phyloP scores from a whole-genome alignment of 176 grass and related monocot species.

The Bothriochloa decipiens region DNA sequence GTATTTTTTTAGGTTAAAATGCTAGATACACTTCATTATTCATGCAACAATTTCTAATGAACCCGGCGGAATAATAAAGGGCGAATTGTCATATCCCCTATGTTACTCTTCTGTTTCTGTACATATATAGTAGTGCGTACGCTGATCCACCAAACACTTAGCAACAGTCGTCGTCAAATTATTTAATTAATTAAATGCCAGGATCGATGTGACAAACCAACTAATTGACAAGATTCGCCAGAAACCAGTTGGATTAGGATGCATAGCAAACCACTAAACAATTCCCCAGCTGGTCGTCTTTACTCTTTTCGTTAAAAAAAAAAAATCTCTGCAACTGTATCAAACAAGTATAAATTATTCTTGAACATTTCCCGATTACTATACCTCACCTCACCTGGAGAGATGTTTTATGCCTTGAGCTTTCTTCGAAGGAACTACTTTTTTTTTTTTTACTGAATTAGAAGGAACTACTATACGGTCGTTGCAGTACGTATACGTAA shows the following conservation, averaged over 20 bases:
- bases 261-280: slow-evolving; percentile 28
- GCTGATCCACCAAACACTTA: neutral
- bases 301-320: neutral
- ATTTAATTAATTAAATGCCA: slow-evolving; percentile 11
- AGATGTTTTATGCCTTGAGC: neutral
- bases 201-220: slow-evolving; percentile 47
- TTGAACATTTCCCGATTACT: neutral
- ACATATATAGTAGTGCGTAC: neutral
- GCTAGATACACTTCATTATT: neutral
- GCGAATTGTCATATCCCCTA: neutral
- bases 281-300: neutral
- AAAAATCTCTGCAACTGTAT: neutral
- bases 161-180: slow-evolving; percentile 32
- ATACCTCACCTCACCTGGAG: neutral
- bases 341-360: neutral
- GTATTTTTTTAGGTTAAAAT: neutral
- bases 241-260: slow-evolving; percentile 40
- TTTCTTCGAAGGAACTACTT: neutral
- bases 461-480: neutral
- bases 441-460: too few species aligned
- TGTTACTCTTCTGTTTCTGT: neutral
- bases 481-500: neutral
- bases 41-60: neutral
- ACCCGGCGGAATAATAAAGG: neutral
- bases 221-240: slow-evolving; percentile 39